Base-by-base conservation (phyloP, 345 rosid species). In the Sisymbrium altissimum region DNA sequence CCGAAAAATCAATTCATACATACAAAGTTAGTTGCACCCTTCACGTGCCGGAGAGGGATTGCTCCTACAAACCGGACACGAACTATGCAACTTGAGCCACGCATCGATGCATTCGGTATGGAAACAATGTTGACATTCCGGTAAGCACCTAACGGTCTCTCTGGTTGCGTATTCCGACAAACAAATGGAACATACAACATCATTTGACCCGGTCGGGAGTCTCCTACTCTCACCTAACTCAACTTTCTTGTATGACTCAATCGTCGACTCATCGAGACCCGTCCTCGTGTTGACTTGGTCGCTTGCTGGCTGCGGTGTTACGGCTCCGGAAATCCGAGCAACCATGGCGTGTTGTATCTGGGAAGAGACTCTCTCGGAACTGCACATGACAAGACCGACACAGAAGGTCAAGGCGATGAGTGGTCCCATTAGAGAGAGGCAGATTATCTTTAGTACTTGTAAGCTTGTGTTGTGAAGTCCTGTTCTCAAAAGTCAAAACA, bases 41-140 rank as follows among this genome's bases (percentile, higher is more conserved):
- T 65, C 46, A 25, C 53, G 67, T 14, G 57, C 46, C 3, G 68
- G 79, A 18, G 86, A 72, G 3, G 91, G 85, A 13, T 82, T 76
- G 68, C 83, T 86, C 58, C 97, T 70, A 81, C 96, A 87, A 75
- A 93, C 78, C 0, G 98, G 97, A 35, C 97, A 90, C 4, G 82
- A 79, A 30, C 71, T 50, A 49, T 90, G 88, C 80, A 83, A 41
- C 66, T 78, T 75, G 36, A 93, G 87, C 96, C 97, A 90, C 50
- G 79, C 86, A 44, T 87, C 97, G 0, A 93, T 81, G 64, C 98
- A 90, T 10, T 84, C 86, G 0, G 83, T 80, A 70, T 88, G 96
- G 86, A 87, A 92, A 73, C 89, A 86, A 73, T 90, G 96, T 4
- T 79, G 71, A 69, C 98, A 88, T 68, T 82, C 84, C 0, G 96